Percentiles rank a stretch among this genome's conserved stretches.
Evolutionary conservation across 768 basidiomycete genomes (phyloP).

Genomic region (Plicaturopsis crispa): DNA sequence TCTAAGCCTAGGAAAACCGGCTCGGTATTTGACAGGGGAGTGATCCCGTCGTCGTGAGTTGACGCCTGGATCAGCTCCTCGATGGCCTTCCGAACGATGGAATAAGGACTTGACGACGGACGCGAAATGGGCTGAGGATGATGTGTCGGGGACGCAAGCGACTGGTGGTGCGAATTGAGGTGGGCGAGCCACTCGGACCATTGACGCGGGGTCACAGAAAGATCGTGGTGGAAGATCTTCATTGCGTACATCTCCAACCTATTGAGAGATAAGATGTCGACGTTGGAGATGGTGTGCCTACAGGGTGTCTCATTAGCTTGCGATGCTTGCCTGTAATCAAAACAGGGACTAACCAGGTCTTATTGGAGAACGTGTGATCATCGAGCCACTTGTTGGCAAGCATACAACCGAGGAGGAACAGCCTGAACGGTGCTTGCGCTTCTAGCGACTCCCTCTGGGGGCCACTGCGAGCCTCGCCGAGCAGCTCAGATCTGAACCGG

Average conservation of each 20-base stretch:
- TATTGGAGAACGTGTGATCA: constrained; percentile 85
- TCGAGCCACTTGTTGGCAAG: constrained; percentile 86
- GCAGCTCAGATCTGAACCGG: constrained; percentile 55
- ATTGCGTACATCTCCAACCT: constrained; percentile 63
- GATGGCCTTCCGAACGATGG: constrained; percentile 59
- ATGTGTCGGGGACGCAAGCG: constrained; percentile 45
- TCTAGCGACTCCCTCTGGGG: constrained; percentile 44
- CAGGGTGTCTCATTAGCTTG: not conserved
- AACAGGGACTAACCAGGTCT: constrained; percentile 87
- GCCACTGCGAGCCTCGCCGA: constrained; percentile 40
- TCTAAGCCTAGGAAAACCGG: constrained; percentile 72
- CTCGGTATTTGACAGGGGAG: constrained; percentile 31
- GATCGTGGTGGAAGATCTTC: constrained; percentile 62
- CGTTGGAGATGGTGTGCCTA: constrained; percentile 77
- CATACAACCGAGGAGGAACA: constrained; percentile 78
- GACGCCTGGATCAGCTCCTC: constrained; percentile 61
- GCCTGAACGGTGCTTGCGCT: constrained; percentile 58
- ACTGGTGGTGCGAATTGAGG: constrained; percentile 56
- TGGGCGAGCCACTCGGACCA: constrained; percentile 73
- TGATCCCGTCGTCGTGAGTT: constrained; percentile 18
- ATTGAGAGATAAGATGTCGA: constrained; percentile 66
- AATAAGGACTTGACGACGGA: constrained; percentile 65
- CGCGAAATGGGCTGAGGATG: constrained; percentile 73
- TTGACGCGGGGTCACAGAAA: constrained; percentile 53
- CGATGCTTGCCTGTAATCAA: constrained; percentile 14